Evolutionary conservation across 208 protist species (phyloP), one percentile per base, ranked within the genome.

Genomic region (Strigomonas oncopelti): DNA sequence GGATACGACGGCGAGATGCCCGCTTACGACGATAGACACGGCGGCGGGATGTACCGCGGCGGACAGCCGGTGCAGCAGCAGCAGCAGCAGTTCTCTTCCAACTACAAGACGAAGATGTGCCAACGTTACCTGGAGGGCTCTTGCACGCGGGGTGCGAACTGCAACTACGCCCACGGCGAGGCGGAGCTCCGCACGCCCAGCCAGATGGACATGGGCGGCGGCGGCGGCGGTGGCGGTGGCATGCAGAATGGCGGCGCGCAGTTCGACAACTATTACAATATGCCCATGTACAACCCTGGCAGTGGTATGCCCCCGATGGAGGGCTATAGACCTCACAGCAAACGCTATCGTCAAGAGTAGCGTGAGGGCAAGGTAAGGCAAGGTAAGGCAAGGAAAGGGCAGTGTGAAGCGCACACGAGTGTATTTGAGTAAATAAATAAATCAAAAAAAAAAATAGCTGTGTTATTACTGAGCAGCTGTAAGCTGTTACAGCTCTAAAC

Each of bases 131-230:
- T 71, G n/a, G 81, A 93, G 51, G 91, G 91, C 1, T 65, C 70
- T 57, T 96, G 91, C 71, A 64, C 72, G 2, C 76, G 80, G 13
- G 91, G 88, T 1, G 72, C 78, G 25, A 61, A 79, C 16, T 96
- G 91, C 84, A 91, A 84, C 75, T 96, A 90, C 59, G 86, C 91
- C 0, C 91, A 96, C 66, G 83, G 87, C 0, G 73, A 72, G 8
- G 71, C 51, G 4, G 87, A 94, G 61, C 75, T 93, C 27, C 81
- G 85, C 22, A 32, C 55, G 16, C 18, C 60, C 29, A 28, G 16
- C 25, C 18, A 45, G 28, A 69, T 69, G 65, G 56, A 32, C 9
- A 27, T 11, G 24, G 45, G n/a, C 20, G 55, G 57, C 42, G 56
- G 52, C 22, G 36, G 38, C 3, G 59, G 51, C 52, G 65, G 55